Evolutionary conservation across 139 green algal genomes (phyloP).

Genomic region (Coelastrella sp.): DNA sequence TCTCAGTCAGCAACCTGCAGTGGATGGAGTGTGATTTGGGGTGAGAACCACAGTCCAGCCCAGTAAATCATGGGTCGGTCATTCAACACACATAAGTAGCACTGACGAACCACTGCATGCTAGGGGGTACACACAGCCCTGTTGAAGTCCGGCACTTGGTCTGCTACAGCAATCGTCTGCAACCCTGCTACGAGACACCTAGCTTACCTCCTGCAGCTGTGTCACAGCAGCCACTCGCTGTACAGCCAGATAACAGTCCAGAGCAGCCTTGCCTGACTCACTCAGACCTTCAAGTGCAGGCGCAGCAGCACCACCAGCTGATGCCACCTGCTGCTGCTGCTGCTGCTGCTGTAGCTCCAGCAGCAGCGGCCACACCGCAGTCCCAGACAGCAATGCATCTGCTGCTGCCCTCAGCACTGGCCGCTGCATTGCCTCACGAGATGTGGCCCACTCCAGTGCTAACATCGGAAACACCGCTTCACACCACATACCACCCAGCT

Average conservation of each 20-base stretch:
- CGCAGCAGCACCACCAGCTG: neutral
- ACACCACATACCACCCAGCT: slow-evolving; percentile 76
- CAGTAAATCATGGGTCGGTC: too few species aligned
- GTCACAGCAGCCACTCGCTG: slow-evolving; percentile 71
- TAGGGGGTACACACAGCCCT: neutral
- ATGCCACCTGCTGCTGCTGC: neutral
- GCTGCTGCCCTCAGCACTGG: slow-evolving; percentile 56
- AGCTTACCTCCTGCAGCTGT: slow-evolving; percentile 71
- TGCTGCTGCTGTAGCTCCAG: slow-evolving; percentile 6
- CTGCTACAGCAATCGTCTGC: too few species aligned
- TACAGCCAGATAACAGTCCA: slow-evolving; percentile 66
- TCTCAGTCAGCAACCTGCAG: neutral
- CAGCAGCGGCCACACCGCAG: slow-evolving; percentile 53
- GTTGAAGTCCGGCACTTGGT: too few species aligned
- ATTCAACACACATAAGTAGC: too few species aligned
- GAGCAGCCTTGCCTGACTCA: slow-evolving; percentile 52
- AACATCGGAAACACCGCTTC: slow-evolving; percentile 81
- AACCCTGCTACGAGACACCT: neutral
- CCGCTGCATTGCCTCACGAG: slow-evolving; percentile 46
- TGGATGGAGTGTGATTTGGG: too few species aligned
- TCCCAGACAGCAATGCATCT: slow-evolving; percentile 57
- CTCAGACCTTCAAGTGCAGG: slow-evolving; percentile 25
- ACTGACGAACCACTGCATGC: neutral
- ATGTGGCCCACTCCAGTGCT: slow-evolving; percentile 68
- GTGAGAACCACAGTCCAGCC: too few species aligned